Conservation (phyloP, 805 yeast species). For the Metschnikowia dekortorum region DNA sequence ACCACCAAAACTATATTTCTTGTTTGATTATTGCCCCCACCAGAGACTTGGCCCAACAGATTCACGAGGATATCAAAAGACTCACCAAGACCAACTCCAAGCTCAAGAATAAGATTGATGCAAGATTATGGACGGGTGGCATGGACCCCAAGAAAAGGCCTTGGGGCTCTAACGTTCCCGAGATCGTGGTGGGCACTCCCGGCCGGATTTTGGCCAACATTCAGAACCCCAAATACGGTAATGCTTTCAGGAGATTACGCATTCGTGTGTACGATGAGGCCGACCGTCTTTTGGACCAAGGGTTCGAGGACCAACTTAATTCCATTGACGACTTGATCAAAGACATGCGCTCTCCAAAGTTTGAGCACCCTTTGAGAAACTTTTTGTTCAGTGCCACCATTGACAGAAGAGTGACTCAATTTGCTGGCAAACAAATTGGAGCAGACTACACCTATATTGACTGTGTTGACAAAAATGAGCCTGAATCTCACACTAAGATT, state of each 20-base stretch:
- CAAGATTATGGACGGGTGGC: conserved; percentile 63
- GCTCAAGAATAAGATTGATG: conserved; percentile 14
- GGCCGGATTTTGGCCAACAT: conserved; percentile 73
- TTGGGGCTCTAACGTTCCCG: conserved; percentile 38
- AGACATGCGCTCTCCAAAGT: conserved; percentile 21
- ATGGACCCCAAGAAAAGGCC: conserved; percentile 32
- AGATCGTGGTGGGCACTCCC: conserved; percentile 82
- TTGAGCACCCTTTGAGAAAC: conserved; percentile 46
- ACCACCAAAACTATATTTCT: conserved; percentile 28
- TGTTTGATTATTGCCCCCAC: conserved; percentile 82
- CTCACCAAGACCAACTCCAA: conserved; percentile 25
- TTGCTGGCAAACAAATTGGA: conserved; percentile 61
- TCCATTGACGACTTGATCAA: conserved; percentile 50
- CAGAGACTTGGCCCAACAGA: conserved; percentile 85
- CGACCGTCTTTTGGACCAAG: conserved; percentile 77
- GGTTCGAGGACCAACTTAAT: conserved; percentile 65
- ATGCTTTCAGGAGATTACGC: conserved; percentile 49
- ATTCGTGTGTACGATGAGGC: conserved; percentile 87
- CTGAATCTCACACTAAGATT: conserved; percentile 73
- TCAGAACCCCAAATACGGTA: conserved; percentile 39
- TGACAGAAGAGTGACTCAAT: conserved; percentile 57
- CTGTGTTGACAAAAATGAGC: conserved; percentile 68
- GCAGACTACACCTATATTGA: conserved; percentile 56
- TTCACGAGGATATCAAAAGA: conserved; percentile 57
- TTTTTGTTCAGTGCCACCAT: conserved; percentile 87